Percentiles rank a stretch among this genome's conserved stretches.
These are phyloP conservation scores for Pharus latifolius DNA, from an alignment of 176 grass and related monocot species.

Conservation along the genomic window DNA sequence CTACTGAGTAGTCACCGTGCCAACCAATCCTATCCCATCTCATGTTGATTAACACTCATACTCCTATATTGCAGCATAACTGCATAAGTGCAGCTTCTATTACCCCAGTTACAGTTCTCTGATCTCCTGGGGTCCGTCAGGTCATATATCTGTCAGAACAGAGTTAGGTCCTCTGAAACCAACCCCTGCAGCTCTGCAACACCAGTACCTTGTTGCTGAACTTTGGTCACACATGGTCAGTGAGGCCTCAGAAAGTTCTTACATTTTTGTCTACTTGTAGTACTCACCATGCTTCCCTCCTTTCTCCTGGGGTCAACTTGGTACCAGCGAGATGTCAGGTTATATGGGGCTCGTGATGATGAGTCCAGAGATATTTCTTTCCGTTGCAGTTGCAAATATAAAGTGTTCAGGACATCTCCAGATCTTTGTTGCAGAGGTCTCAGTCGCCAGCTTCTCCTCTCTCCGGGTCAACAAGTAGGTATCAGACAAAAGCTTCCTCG, in stretches of 20 bases:
- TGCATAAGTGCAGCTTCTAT: not conserved
- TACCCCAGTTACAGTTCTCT: not conserved
- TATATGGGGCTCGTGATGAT: constrained; percentile 18
- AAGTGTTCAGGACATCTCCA: not conserved
- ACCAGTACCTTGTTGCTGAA: not conserved
- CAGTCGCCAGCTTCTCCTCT: not conserved
- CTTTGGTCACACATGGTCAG: constrained; percentile 10
- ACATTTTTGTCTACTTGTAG: constrained; percentile 1
- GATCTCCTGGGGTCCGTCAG: not conserved
- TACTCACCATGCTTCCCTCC: not conserved
- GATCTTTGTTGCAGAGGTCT: not conserved
- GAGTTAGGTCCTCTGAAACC: not conserved
- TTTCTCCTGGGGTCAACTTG: constrained; percentile 30
- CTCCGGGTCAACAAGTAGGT: constrained; percentile 18
- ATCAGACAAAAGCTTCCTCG: not conserved
- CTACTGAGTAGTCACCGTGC: not conserved
- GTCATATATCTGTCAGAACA: not conserved
- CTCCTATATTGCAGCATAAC: no score
- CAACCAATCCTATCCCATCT: not conserved
- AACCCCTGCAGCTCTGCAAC: not conserved
- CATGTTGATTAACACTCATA: not conserved
- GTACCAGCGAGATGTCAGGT: constrained; percentile 2
- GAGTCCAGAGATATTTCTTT: constrained; percentile 18
- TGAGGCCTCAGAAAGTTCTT: not conserved
- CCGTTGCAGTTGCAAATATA: constrained; percentile 17